A percentile compares a stretch with the other conserved stretches of the same genome.
phyloP scores from a whole-genome alignment of 2,329 filamentous ascomycete species.

The Alternaria sp. region DNA sequence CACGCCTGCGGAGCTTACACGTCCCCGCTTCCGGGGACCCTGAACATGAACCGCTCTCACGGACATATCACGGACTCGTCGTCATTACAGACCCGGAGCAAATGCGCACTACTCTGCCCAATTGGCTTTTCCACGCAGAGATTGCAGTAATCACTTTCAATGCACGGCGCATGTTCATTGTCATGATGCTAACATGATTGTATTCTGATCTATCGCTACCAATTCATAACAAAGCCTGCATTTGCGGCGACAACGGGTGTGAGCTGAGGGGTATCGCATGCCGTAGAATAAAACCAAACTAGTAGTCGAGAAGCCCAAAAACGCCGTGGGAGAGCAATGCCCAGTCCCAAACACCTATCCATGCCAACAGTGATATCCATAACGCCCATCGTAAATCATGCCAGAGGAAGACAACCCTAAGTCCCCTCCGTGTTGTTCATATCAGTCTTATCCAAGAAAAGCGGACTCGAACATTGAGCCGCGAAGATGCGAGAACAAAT shows the following conservation, averaged over 20 bases:
- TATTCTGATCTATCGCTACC: conserved; percentile 25
- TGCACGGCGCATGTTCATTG: neutral
- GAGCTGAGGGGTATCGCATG: conserved; percentile 25
- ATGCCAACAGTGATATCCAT: conserved; percentile 30
- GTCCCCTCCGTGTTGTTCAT: conserved; percentile 27
- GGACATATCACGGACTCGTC: conserved; percentile 1
- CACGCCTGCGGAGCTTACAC: conserved; percentile 22
- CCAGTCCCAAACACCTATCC: conserved; percentile 27
- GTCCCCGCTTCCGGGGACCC: conserved; percentile 31
- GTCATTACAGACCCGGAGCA: neutral
- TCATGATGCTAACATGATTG: neutral
- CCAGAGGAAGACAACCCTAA: conserved; percentile 17
- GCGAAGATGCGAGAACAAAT: conserved; percentile 39
- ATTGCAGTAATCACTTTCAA: neutral
- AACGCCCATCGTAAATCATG: conserved; percentile 45
- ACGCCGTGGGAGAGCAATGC: conserved; percentile 27
- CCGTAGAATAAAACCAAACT: conserved; percentile 5
- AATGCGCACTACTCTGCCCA: neutral
- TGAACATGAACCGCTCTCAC: conserved; percentile 5
- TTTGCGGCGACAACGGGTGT: conserved; percentile 23
- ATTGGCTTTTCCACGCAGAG: neutral
- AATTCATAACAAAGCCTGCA: conserved; percentile 14
- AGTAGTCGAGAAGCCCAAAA: conserved; percentile 5
- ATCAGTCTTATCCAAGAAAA: conserved; percentile 32
- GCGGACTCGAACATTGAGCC: conserved; percentile 27